Base-by-base conservation (phyloP, 106 monocot species). In the Ottelia alismoides region DNA sequence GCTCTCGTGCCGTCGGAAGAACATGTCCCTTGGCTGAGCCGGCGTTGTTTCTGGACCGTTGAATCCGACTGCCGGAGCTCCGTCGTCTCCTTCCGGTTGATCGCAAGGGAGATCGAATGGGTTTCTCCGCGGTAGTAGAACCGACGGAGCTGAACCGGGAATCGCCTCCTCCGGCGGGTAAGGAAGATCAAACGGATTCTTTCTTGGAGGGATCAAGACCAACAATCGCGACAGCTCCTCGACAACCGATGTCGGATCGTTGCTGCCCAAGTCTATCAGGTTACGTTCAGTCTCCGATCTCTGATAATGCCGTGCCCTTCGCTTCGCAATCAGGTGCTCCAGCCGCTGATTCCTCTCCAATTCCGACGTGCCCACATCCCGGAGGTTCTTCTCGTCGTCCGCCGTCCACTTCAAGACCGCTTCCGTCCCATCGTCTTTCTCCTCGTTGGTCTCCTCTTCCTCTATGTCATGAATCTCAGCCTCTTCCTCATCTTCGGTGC, bases 141-240 rank as follows among this genome's bases (percentile, higher is more conserved):
- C 65, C 7, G 92, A 86, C 61, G 92, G 92, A 68, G 92, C 85
- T 7, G 92, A 86, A 49, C 76, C 79, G 23, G 92, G 92, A 51
- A 82, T 51, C 35, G 26, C 55, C 17, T 73, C 75, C 51, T 78
- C 73, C n/a, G 56, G 26, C 63, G 66, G 76, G 54, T 56, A 73
- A 20, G 76, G 79, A 30, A 76, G 43, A 72, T 86, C 82, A 61
- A 86, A 82, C 29, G 82, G 86, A 52, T 86, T 92, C 19, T 32
- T 49, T 60, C 76, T 78, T 1, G 75, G 47, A 22, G 75, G 68
- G 64, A 85, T 68, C 51, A 73, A 70, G 53, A 74, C 48, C 28
- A 71, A 58, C 35, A 77, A 55, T 9, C 50, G 49, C 1, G 71
- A 74, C 17, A 68, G 32, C 26, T 77, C 71, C 49, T 70, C 66